phyloP scores from a whole-genome alignment of 2,329 filamentous ascomycete species.

The Alternaria sp. region DNA sequence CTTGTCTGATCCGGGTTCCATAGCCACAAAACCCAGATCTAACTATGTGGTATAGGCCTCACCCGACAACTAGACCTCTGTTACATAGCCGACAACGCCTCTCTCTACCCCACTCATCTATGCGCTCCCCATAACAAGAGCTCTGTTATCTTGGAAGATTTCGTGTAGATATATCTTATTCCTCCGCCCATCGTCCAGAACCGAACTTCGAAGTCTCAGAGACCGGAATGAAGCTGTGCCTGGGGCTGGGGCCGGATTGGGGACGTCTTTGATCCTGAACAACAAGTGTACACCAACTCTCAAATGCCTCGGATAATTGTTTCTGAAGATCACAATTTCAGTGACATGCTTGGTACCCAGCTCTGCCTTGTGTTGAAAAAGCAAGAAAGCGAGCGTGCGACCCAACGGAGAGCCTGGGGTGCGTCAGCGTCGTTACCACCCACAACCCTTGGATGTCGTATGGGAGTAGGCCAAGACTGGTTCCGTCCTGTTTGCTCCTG shows the following conservation, averaged over 20 bases:
- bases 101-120: not conserved
- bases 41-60: not conserved
- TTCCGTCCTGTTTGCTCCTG: no score
- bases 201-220: not conserved
- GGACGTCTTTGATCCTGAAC: slow-evolving; percentile 5
- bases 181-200: not conserved
- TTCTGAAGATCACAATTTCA: not conserved
- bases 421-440: not conserved
- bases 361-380: slow-evolving; percentile 13
- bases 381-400: slow-evolving; percentile 4
- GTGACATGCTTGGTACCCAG: slow-evolving; percentile 9
- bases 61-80: no score
- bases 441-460: no score
- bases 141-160: not conserved
- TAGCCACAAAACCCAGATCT: not conserved
- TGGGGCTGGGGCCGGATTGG: not conserved
- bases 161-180: not conserved
- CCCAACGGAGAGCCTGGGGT: slow-evolving; percentile 10
- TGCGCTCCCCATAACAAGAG: not conserved
- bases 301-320: no score
- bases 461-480: no score
- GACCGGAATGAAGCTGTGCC: not conserved
- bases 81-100: no score
- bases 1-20: no score
- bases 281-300: not conserved